phyloP scores from a whole-genome alignment of 1,139 yeast species.

The Blastobotrys aristatus region DNA sequence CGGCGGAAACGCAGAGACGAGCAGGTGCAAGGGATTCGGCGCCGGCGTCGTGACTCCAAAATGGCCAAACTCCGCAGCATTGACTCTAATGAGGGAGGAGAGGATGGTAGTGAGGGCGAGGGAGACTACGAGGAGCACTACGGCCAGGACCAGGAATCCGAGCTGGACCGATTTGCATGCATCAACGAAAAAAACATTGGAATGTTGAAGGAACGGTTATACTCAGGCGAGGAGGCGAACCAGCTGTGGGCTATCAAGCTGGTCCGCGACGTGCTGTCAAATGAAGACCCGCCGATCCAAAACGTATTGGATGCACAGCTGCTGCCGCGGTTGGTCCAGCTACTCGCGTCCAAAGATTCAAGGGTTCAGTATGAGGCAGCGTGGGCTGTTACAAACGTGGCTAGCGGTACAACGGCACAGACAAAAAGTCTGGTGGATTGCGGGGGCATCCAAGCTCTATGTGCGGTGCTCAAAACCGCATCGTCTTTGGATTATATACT shows the following conservation, averaged over 20 bases:
- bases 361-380: slow-evolving; percentile 6
- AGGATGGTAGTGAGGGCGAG: background rate
- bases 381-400: slow-evolving; percentile 12
- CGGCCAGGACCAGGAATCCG: background rate
- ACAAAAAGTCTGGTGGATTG: slow-evolving; percentile 6
- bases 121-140: background rate
- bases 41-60: slow-evolving; percentile 1
- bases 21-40: background rate
- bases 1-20: slow-evolving; percentile 6
- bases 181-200: background rate
- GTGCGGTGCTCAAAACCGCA: background rate
- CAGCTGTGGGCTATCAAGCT: background rate
- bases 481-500: background rate
- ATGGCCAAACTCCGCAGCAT: slow-evolving; percentile 2
- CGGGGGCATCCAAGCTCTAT: slow-evolving; percentile 5
- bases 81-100: slow-evolving; percentile 1
- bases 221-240: background rate
- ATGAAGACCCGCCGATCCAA: slow-evolving; percentile 2
- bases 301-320: background rate
- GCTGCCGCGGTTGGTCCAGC: slow-evolving; percentile 4
- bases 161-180: background rate
- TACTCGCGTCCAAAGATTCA: background rate
- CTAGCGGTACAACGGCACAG: slow-evolving; percentile 8
- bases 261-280: background rate
- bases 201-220: background rate